phyloP scores from a whole-genome alignment of 2,329 filamentous ascomycete species.

The Aphanocladium album region DNA sequence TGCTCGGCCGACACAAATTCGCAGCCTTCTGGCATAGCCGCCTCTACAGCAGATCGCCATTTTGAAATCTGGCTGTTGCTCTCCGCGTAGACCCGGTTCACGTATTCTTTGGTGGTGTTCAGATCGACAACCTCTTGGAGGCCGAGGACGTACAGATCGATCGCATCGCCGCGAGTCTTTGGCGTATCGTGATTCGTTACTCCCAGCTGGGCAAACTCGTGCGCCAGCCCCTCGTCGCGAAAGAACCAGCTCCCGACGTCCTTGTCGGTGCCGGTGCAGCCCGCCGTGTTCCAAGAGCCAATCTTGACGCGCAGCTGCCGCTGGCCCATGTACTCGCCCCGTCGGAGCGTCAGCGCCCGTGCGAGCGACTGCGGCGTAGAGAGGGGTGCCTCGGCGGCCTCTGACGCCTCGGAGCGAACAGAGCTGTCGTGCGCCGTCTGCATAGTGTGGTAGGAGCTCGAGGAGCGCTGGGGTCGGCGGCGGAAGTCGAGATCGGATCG shows the following conservation, averaged over 20 bases:
- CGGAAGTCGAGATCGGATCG: not conserved
- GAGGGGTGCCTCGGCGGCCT: constrained; percentile 38
- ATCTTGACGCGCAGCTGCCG: constrained; percentile 79
- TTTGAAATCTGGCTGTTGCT: constrained; percentile 58
- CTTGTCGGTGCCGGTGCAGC: constrained; percentile 76
- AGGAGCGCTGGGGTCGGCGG: constrained; percentile 9
- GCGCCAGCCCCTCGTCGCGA: constrained; percentile 64
- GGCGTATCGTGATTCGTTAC: constrained; percentile 32
- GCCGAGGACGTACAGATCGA: constrained; percentile 85
- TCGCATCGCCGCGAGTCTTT: constrained; percentile 42
- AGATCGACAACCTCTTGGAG: constrained; percentile 91
- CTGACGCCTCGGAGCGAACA: constrained; percentile 31
- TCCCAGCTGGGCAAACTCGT: constrained; percentile 53
- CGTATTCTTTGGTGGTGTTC: constrained; percentile 70
- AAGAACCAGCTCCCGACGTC: constrained; percentile 90
- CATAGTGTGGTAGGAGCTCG: constrained; percentile 19
- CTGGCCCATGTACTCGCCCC: constrained; percentile 71
- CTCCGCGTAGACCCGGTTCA: constrained; percentile 68
- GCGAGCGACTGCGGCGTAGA: constrained; percentile 55
- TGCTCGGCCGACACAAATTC: constrained; percentile 74
- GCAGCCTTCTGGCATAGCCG: constrained; percentile 73
- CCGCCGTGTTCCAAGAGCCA: constrained; percentile 92
- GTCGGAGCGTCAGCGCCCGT: constrained; percentile 63
- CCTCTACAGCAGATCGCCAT: constrained; percentile 75
- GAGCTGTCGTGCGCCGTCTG: constrained; percentile 25